Evolutionary conservation across 305 asterid species (phyloP).

Genomic region (Fraxinus paxiana): DNA sequence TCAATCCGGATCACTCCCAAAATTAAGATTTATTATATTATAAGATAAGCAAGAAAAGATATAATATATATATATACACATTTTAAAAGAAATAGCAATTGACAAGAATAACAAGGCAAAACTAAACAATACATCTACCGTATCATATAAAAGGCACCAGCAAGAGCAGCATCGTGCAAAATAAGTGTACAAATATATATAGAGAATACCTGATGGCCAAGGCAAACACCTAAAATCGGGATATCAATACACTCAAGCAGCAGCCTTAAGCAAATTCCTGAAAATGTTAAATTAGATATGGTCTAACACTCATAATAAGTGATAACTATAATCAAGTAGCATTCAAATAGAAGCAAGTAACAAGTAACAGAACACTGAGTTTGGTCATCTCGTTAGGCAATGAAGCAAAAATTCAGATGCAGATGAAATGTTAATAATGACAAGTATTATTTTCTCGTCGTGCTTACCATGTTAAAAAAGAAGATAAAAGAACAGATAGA

Average conservation of each 20-base stretch:
- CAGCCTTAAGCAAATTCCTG: conserved; percentile 89
- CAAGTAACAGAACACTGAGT: not conserved
- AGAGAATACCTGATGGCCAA: conserved; percentile 86
- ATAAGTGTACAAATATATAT: not conserved
- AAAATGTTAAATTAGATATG: conserved; percentile 17
- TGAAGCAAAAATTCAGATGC: not conserved
- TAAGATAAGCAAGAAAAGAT: not conserved
- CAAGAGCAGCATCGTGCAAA: not conserved
- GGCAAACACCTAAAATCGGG: conserved; percentile 97
- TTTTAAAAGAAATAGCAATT: not conserved
- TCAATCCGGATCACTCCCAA: not conserved
- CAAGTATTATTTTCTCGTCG: not conserved
- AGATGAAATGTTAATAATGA: not conserved
- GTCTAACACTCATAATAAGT: not conserved
- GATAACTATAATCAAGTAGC: conserved; percentile 18
- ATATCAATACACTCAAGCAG: conserved; percentile 82
- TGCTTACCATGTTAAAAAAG: not conserved
- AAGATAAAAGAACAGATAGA: not conserved
- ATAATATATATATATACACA: not conserved
- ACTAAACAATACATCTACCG: not conserved
- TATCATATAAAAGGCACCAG: not conserved
- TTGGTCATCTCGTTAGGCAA: not conserved
- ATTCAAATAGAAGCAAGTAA: not conserved
- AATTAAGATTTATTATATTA: not conserved
- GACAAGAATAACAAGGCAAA: not conserved